These are phyloP conservation scores for Termitomyces sp. DNA, from an alignment of 768 basidiomycete species.

Conservation along the genomic window DNA sequence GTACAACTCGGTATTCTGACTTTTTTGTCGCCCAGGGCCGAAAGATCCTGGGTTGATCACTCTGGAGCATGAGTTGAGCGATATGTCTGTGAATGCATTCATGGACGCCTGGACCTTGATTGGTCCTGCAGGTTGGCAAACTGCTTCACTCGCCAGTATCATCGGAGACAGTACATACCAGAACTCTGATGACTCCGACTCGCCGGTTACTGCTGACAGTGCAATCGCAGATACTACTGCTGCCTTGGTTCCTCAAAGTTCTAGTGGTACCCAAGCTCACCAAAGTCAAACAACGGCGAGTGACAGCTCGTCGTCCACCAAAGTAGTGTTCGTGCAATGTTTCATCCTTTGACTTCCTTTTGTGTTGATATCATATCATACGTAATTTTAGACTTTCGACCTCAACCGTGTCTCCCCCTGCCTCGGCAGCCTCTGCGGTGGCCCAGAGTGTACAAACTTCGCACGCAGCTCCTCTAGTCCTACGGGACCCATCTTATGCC, in stretches of 20 bases:
- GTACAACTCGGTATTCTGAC: not conserved
- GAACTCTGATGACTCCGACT: slow-evolving; percentile 37
- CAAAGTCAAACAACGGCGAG: not conserved
- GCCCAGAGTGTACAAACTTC: not conserved
- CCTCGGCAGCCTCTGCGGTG: not conserved
- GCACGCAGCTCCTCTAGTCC: slow-evolving; percentile 7
- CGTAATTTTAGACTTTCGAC: not conserved
- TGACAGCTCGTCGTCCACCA: not conserved
- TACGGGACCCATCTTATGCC: not conserved
- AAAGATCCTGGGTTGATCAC: slow-evolving; percentile 79
- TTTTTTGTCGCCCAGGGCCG: slow-evolving; percentile 36
- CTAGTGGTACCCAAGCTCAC: not conserved
- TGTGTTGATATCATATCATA: not conserved
- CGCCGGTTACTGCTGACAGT: slow-evolving; percentile 26
- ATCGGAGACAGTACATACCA: slow-evolving; percentile 39
- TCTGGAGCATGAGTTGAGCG: slow-evolving; percentile 79
- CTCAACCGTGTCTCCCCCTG: not conserved
- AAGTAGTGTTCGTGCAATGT: not conserved
- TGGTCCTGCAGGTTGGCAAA: slow-evolving; percentile 67
- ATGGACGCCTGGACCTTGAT: slow-evolving; percentile 63
- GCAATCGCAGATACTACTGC: slow-evolving; percentile 18
- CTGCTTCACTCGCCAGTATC: slow-evolving; percentile 50
- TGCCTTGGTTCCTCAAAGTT: not conserved
- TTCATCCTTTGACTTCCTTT: not conserved
- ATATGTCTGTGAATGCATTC: slow-evolving; percentile 62